phyloP scores from a whole-genome alignment of 345 rosid genomes.

The Noccaea bulbosa region DNA sequence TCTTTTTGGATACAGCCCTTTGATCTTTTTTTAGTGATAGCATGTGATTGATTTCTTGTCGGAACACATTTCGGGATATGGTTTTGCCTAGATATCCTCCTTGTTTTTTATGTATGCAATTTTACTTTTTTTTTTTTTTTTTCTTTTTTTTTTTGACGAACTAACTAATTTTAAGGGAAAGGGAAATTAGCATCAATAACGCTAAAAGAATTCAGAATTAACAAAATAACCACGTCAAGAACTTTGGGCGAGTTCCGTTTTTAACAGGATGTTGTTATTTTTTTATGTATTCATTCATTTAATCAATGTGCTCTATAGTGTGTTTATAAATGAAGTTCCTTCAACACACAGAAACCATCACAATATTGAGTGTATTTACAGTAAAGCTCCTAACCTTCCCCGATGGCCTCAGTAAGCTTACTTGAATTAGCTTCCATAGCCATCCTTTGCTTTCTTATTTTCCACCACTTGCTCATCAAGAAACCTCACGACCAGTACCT shows the following conservation, averaged over 20 bases:
- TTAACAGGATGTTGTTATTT: not conserved
- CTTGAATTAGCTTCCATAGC: constrained; percentile 25
- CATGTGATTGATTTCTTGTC: constrained; percentile 22
- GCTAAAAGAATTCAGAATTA: too few species aligned
- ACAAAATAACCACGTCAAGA: too few species aligned
- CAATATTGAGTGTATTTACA: not conserved
- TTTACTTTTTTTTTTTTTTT: not conserved
- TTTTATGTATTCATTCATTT: not conserved
- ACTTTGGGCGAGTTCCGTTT: too few species aligned
- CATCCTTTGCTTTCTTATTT: constrained; percentile 6
- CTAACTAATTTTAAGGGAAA: too few species aligned
- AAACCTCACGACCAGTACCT: constrained; percentile 12
- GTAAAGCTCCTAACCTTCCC: constrained; percentile 25
- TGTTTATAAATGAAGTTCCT: constrained; percentile 3
- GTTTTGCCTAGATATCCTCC: constrained; percentile 16
- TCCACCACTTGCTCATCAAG: constrained; percentile 30
- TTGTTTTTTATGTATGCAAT: constrained; percentile 19
- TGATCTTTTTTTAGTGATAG: not conserved
- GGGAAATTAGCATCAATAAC: too few species aligned
- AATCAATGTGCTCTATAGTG: not conserved
- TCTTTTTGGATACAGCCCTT: not conserved
- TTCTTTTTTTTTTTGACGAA: not conserved
- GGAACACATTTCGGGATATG: constrained; percentile 14
- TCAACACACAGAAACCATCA: constrained; percentile 11
- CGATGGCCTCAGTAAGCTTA: constrained; percentile 13